These are phyloP conservation scores for Suillus subluteus DNA, from an alignment of 768 basidiomycete species.

Conservation along the genomic window DNA sequence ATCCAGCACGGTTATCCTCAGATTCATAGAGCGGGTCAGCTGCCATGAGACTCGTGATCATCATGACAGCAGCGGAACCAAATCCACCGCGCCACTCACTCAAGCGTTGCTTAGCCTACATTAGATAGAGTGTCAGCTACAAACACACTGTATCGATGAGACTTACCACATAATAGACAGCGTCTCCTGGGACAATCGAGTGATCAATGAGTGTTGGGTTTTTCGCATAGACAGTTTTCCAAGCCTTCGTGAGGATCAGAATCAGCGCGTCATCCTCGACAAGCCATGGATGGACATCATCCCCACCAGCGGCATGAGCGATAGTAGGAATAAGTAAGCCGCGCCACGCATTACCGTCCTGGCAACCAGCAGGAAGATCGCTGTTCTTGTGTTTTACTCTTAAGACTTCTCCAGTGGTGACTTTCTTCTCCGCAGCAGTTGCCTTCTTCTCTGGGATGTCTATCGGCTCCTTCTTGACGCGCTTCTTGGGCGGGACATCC, in stretches of 20 bases:
- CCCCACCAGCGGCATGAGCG: not conserved
- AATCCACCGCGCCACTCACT: conserved; percentile 7
- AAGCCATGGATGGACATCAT: not conserved
- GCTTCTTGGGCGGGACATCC: not conserved
- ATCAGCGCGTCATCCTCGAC: not conserved
- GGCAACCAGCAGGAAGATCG: not conserved
- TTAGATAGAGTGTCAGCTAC: not conserved
- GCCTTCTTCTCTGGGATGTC: not conserved
- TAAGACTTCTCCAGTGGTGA: not conserved
- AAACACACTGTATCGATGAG: not conserved
- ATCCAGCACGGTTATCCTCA: not conserved
- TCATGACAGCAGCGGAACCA: conserved; percentile 1
- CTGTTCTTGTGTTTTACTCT: not conserved
- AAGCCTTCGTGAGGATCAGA: not conserved
- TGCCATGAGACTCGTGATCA: not conserved
- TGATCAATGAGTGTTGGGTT: not conserved
- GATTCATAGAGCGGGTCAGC: not conserved
- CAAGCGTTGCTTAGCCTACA: conserved; percentile 3
- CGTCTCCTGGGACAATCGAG: not conserved
- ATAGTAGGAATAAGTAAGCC: not conserved
- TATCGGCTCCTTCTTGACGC: not conserved
- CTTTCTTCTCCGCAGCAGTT: not conserved
- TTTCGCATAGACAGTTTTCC: not conserved
- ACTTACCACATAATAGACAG: not conserved
- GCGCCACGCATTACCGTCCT: not conserved